A percentile compares a stretch with the other conserved stretches of the same genome.
Evolutionary conservation across 2,329 filamentous ascomycete genomes (phyloP).

Genomic region (Cladobotryum mycophilum): DNA sequence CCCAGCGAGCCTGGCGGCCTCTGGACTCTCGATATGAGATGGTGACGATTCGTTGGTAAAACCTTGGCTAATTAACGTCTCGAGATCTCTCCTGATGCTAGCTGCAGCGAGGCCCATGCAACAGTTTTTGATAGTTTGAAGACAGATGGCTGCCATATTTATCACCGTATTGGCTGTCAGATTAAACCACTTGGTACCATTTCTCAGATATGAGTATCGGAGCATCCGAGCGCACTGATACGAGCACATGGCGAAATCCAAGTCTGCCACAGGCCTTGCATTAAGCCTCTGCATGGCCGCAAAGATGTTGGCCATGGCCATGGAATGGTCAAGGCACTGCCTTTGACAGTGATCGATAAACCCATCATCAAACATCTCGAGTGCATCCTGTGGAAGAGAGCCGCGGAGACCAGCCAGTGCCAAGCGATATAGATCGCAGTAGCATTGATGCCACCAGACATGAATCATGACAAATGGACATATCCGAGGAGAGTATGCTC

Average conservation of each 20-base stretch:
- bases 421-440: conserved; percentile 51
- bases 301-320: conserved; percentile 52
- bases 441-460: conserved; percentile 53
- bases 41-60: conserved; percentile 23
- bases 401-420: conserved; percentile 47
- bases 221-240: conserved; percentile 50
- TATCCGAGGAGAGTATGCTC: conserved; percentile 51
- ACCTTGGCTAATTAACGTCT: conserved; percentile 44
- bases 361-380: conserved; percentile 40
- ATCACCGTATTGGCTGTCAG: conserved; percentile 40
- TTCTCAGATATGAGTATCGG: conserved; percentile 44
- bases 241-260: conserved; percentile 50
- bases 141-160: conserved; percentile 45
- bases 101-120: conserved; percentile 45
- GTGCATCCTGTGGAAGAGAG: conserved; percentile 37
- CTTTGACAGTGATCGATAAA: conserved; percentile 45
- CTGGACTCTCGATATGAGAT: conserved; percentile 13
- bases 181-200: conserved; percentile 33
- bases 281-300: conserved; percentile 44
- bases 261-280: conserved; percentile 46
- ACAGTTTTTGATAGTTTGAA: conserved; percentile 45
- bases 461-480: conserved; percentile 56
- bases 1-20: conserved; percentile 9
- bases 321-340: conserved; percentile 48
- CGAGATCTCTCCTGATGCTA: conserved; percentile 42